Evolutionary conservation across 2,329 filamentous ascomycete genomes (phyloP).

Genomic region (Epichloe sibirici): DNA sequence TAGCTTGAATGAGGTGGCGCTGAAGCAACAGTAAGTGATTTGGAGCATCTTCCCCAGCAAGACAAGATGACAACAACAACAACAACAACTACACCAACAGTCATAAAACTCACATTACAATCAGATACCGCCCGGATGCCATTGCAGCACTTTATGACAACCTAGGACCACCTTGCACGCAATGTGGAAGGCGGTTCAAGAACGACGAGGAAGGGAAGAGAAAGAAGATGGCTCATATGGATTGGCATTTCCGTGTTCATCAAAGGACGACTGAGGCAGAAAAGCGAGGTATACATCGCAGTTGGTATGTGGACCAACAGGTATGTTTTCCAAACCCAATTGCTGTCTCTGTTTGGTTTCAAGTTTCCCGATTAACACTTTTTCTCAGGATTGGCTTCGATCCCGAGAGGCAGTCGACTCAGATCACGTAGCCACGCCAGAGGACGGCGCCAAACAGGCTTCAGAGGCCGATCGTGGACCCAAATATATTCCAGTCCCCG

Average conservation of each 20-base stretch:
- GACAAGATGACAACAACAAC: constrained; percentile 13
- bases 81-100: constrained; percentile 8
- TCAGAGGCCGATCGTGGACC: constrained; percentile 30
- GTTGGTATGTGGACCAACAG: constrained; percentile 87
- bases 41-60: neutral
- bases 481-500: constrained; percentile 73
- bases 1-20: constrained; percentile 51
- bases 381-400: constrained; percentile 69
- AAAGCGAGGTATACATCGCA: constrained; percentile 77
- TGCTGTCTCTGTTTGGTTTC: too few relatives aligned
- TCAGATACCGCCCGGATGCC: constrained; percentile 57
- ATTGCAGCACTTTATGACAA: constrained; percentile 66
- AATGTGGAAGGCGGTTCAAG: constrained; percentile 80
- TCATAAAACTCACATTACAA: constrained; percentile 7
- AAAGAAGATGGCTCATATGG: constrained; percentile 84
- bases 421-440: constrained; percentile 27
- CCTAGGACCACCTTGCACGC: constrained; percentile 76
- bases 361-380: neutral
- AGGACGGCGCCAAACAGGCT: constrained; percentile 20
- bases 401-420: constrained; percentile 70
- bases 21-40: constrained; percentile 56
- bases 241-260: constrained; percentile 96
- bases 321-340: constrained; percentile 33
- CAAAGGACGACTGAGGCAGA: constrained; percentile 77
- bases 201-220: constrained; percentile 65